phyloP scores from a whole-genome alignment of 345 rosid genomes.

The Lenwebbia sp. region DNA sequence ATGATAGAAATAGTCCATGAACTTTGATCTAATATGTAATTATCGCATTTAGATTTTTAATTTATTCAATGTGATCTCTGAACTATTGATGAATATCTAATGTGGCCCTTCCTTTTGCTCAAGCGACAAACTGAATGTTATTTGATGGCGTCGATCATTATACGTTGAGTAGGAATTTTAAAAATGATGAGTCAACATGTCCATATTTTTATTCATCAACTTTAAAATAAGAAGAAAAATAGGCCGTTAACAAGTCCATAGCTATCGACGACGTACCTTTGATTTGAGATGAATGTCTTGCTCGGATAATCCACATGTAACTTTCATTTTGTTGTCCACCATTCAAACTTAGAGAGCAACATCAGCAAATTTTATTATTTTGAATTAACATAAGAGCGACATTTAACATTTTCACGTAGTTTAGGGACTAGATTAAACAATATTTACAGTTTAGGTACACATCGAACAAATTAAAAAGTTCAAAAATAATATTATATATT shows the following conservation, averaged over 20 bases:
- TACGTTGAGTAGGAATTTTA: not conserved
- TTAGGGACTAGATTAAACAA: accelerated
- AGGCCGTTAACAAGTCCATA: not conserved
- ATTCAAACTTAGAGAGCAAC: not conserved
- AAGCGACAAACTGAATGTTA: not conserved
- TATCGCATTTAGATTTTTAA: not conserved
- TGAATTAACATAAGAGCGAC: not conserved
- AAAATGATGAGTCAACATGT: not conserved
- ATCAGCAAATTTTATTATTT: not conserved
- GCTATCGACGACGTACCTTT: accelerated
- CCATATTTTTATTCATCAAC: not conserved
- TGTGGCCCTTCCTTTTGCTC: not conserved
- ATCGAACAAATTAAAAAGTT: accelerated
- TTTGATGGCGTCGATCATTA: not conserved
- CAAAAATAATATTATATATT: accelerated
- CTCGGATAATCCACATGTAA: not conserved
- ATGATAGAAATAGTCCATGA: accelerated
- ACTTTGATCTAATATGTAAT: not conserved
- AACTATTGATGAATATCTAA: not conserved
- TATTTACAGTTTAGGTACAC: not conserved
- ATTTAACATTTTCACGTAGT: not conserved
- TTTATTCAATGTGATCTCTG: not conserved
- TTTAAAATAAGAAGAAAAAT: not conserved
- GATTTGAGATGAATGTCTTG: not conserved
- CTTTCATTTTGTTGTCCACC: not conserved